Conservation (phyloP, 495 filamentous ascomycete species). For the Lepidopterella palustris region DNA sequence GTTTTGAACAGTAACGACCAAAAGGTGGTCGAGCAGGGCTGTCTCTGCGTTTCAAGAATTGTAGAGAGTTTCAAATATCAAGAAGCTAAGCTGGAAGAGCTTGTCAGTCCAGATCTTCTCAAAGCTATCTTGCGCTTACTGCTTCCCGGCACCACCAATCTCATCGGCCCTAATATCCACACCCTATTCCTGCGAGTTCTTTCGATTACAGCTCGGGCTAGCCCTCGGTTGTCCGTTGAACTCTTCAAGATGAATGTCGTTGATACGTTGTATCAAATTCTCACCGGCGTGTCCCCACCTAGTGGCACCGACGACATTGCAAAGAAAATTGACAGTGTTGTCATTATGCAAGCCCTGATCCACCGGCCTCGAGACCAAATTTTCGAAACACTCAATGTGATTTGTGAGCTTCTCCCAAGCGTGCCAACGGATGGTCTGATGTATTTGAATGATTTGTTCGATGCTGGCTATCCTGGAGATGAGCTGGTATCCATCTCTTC, state of each 20-base stretch:
- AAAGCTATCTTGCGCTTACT: constrained; percentile 83
- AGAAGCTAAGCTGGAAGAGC: constrained; percentile 79
- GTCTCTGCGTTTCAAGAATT: constrained; percentile 91
- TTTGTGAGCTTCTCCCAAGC: constrained; percentile 86
- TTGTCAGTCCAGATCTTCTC: constrained; percentile 80
- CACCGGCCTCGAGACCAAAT: constrained; percentile 96
- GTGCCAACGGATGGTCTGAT: constrained; percentile 48
- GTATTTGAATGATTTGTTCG: constrained; percentile 48
- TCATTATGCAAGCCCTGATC: constrained; percentile 98
- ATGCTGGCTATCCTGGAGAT: constrained; percentile 42
- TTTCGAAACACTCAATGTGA: constrained; percentile 93
- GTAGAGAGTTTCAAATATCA: constrained; percentile 93
- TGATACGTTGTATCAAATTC: constrained; percentile 94
- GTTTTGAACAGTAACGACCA: constrained; percentile 90
- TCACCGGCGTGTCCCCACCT: constrained; percentile 93
- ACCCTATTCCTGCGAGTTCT: constrained; percentile 92
- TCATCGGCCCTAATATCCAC: constrained; percentile 92
- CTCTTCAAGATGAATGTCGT: constrained; percentile 96
- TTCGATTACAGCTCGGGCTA: constrained; percentile 79
- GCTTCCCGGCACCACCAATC: constrained; percentile 88
- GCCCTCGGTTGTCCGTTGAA: constrained; percentile 78
- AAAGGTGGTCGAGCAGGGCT: constrained; percentile 93
- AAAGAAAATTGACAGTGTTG: constrained; percentile 89
- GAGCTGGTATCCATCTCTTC: constrained; percentile 37
- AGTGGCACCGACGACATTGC: constrained; percentile 70